Percentiles rank a stretch among this genome's conserved stretches.
Conservation (phyloP, 805 yeast genomes). For the Brettanomyces nanus region DNA sequence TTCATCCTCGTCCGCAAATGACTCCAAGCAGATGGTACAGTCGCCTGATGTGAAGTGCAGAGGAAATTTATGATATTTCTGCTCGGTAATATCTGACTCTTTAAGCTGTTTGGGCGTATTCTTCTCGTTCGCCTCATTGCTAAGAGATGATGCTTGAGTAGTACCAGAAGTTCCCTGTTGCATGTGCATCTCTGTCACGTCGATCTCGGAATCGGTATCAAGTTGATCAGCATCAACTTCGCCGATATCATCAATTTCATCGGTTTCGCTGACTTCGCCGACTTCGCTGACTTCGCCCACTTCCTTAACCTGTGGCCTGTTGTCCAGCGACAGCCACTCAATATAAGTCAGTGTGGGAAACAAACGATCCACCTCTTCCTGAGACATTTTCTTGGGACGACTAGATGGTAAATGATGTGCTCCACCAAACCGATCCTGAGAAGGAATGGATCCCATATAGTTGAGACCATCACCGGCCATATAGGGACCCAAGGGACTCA, state of each 20-base stretch:
- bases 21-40: conserved; percentile 75
- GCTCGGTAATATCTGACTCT: conserved; percentile 2
- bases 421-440: conserved; percentile 3
- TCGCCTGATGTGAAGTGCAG: conserved; percentile 56
- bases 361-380: conserved; percentile 47
- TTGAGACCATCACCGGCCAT: conserved; percentile 13
- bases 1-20: conserved; percentile 48
- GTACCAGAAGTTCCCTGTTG: background rate
- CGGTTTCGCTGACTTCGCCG: conserved; percentile 11
- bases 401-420: conserved; percentile 5
- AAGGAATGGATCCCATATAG: conserved; percentile 5
- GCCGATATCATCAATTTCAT: background rate
- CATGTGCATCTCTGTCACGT: background rate
- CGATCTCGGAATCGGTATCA: background rate
- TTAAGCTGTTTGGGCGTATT: conserved; percentile 16
- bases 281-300: background rate
- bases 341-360: conserved; percentile 52
- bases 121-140: conserved; percentile 1
- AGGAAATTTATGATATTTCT: conserved; percentile 1
- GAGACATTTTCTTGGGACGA: conserved; percentile 28
- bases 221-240: background rate
- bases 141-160: too few relatives aligned
- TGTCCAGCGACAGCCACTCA: conserved; percentile 57
- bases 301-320: conserved; percentile 7
- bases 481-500: conserved; percentile 20